Percentiles rank a stretch among this genome's conserved stretches.
Evolutionary conservation across 805 yeast genomes (phyloP).

Genomic region (Yarrowia sp.): DNA sequence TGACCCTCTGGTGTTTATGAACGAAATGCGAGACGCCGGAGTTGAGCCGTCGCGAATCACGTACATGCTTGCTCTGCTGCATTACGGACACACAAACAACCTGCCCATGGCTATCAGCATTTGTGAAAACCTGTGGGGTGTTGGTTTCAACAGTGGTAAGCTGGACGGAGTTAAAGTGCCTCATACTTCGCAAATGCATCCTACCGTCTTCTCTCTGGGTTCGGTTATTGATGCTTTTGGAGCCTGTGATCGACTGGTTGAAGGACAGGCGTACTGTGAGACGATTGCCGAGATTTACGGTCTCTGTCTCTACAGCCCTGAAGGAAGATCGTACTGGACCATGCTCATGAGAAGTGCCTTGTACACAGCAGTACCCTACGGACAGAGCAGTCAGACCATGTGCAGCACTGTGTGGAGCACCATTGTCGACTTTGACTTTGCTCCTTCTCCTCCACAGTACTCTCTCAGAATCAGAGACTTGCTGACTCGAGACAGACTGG

Average conservation of each 20-base stretch:
- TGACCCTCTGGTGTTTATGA: slow-evolving; percentile 33
- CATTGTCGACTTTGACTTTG: neutral
- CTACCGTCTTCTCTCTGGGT: slow-evolving; percentile 32
- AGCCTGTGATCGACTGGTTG: slow-evolving; percentile 31
- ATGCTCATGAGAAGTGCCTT: slow-evolving; percentile 2
- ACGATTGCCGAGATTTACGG: neutral
- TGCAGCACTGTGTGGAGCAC: neutral
- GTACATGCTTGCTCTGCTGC: slow-evolving; percentile 37
- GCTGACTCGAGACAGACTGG: neutral
- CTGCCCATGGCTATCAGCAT: slow-evolving; percentile 32
- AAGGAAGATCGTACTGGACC: neutral
- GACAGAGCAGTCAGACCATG: neutral
- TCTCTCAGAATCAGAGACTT: slow-evolving; percentile 12
- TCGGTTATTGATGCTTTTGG: slow-evolving; percentile 36
- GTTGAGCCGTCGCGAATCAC: slow-evolving; percentile 38
- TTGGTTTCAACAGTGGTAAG: slow-evolving; percentile 23
- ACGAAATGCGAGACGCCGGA: slow-evolving; percentile 36
- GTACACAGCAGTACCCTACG: slow-evolving; percentile 3
- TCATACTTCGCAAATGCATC: slow-evolving; percentile 30
- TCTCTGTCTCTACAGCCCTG: neutral
- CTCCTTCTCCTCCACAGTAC: neutral
- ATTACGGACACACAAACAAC: slow-evolving; percentile 36
- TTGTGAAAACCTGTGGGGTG: slow-evolving; percentile 36
- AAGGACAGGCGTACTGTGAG: slow-evolving; percentile 33
- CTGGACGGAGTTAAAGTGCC: neutral